A percentile compares a stretch with the other conserved stretches of the same genome.
Evolutionary conservation across 2,329 filamentous ascomycete genomes (phyloP).

Genomic region (Rachicladosporium sp.): DNA sequence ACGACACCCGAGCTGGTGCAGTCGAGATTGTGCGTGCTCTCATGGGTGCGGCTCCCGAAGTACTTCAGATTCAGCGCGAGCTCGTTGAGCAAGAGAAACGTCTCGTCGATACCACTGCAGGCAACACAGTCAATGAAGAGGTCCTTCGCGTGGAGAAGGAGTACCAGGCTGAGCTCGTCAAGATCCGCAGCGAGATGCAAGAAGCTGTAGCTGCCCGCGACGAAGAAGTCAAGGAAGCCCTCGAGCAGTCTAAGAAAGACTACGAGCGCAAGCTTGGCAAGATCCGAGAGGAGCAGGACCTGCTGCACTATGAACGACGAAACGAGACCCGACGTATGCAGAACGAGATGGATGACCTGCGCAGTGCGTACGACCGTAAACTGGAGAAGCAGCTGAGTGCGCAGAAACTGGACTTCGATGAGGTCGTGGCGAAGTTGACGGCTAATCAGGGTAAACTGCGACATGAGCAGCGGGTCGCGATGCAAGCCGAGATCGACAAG

Average conservation of each 20-base stretch:
- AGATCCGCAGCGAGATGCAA: slow-evolving; percentile 9
- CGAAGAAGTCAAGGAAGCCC: slow-evolving; percentile 4
- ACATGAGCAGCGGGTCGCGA: too few relatives aligned
- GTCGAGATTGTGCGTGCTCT: slow-evolving; percentile 9
- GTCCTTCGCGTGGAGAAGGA: slow-evolving; percentile 7
- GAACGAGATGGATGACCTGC: too few relatives aligned
- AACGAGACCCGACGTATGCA: too few relatives aligned
- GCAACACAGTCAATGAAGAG: slow-evolving; percentile 10
- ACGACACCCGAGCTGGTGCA: slow-evolving; percentile 8
- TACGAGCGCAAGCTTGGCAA: slow-evolving; percentile 4
- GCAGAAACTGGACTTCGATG: too few relatives aligned
- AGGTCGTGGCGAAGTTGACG: too few relatives aligned
- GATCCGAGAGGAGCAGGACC: background rate
- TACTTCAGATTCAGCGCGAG: slow-evolving; percentile 10
- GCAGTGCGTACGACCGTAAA: too few relatives aligned
- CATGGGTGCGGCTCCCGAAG: slow-evolving; percentile 1
- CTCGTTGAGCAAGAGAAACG: slow-evolving; percentile 13
- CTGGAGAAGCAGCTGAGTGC: too few relatives aligned
- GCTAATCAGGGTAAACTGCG: too few relatives aligned
- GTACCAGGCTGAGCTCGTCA: slow-evolving; percentile 7
- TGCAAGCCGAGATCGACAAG: too few relatives aligned
- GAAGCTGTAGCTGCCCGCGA: slow-evolving; percentile 5
- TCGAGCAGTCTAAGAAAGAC: slow-evolving; percentile 3
- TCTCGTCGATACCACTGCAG: slow-evolving; percentile 12
- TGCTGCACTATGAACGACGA: too few relatives aligned